Conservation (phyloP, 495 filamentous ascomycete genomes). For the Apodospora peruviana region DNA sequence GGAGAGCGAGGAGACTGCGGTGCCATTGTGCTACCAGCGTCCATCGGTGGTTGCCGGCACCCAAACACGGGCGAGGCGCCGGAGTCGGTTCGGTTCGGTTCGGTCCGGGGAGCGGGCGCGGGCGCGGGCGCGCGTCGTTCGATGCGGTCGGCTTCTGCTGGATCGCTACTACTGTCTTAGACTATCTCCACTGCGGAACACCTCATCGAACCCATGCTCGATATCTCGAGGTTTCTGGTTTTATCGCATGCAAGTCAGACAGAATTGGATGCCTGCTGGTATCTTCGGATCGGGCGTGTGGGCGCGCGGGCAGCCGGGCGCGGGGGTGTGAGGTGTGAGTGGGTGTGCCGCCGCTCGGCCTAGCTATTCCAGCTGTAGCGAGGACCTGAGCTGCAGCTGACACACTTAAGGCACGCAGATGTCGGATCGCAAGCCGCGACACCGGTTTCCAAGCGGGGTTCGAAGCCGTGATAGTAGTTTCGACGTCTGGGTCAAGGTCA, state of each 20-base stretch:
- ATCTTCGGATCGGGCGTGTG: neutral
- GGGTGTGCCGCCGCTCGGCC: too few species aligned
- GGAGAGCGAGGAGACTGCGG: slow-evolving; percentile 35
- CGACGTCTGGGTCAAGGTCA: too few species aligned
- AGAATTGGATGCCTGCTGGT: neutral
- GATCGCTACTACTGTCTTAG: neutral
- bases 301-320: neutral
- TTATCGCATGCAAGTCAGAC: neutral
- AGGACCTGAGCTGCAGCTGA: neutral
- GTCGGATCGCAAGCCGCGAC: neutral
- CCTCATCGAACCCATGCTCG: slow-evolving; percentile 13
- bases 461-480: neutral
- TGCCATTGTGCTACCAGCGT: slow-evolving; percentile 27
- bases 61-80: neutral
- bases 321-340: neutral
- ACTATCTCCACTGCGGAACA: slow-evolving; percentile 7
- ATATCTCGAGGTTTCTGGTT: neutral
- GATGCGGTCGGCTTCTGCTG: neutral
- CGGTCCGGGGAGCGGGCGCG: neutral
- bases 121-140: neutral
- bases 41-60: slow-evolving; percentile 7
- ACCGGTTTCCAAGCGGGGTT: neutral
- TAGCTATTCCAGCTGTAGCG: neutral
- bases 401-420: neutral
- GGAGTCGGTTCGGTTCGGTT: neutral